A percentile compares a stretch with the other conserved stretches of the same genome.
These are phyloP conservation scores for Hymenoscyphus infarciens DNA, from an alignment of 2,329 filamentous ascomycete species.

Conservation along the genomic window DNA sequence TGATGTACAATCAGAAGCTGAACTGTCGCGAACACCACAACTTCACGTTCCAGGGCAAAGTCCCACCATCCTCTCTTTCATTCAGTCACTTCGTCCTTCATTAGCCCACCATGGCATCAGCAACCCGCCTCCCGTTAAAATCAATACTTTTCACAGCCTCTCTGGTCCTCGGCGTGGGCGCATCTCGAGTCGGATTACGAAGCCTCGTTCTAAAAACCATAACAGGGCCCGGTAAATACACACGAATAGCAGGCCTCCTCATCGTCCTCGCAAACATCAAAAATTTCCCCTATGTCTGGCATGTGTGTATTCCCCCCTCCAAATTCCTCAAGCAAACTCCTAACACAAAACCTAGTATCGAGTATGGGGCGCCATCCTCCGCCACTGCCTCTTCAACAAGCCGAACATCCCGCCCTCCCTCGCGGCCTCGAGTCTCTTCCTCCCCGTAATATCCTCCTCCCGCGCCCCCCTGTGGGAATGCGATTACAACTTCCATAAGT, in stretches of 20 bases:
- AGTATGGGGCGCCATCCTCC: conserved; percentile 44
- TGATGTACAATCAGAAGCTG: background rate
- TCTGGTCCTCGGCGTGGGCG: conserved; percentile 21
- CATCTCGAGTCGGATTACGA: conserved; percentile 26
- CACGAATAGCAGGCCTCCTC: conserved; percentile 33
- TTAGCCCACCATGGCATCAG: conserved; percentile 31
- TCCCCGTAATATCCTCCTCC: conserved; percentile 55
- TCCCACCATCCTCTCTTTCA: background rate
- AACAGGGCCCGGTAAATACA: conserved; percentile 34
- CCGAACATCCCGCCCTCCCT: conserved; percentile 35
- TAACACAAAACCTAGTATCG: conserved; percentile 38
- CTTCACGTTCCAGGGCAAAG: background rate
- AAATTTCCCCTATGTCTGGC: conserved; percentile 56
- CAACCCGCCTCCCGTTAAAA: conserved; percentile 31
- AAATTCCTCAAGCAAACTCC: background rate
- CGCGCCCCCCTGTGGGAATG: conserved; percentile 60
- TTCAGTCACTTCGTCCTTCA: background rate
- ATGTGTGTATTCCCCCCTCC: conserved; percentile 42
- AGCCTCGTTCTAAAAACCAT: conserved; percentile 24
- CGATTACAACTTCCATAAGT: conserved; percentile 73
- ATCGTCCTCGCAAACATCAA: conserved; percentile 53
- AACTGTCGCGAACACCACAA: no score
- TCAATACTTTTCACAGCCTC: conserved; percentile 27
- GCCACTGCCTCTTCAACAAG: conserved; percentile 42
- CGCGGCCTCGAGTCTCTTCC: conserved; percentile 49